Conservation (phyloP, 768 basidiomycete species). For the Hydnomerulius pinastri region DNA sequence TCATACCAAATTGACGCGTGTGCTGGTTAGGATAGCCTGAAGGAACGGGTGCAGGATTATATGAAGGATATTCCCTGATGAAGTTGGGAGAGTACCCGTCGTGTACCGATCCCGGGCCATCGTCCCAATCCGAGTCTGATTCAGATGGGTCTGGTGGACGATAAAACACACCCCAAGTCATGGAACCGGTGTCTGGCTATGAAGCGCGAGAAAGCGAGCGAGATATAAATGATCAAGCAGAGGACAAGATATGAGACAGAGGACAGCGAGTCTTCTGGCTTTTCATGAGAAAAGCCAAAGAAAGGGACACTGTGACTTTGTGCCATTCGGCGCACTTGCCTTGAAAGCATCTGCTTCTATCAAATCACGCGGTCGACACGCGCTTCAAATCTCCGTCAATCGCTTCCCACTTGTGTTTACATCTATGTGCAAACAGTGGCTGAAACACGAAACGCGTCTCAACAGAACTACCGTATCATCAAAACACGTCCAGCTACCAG, state of each 20-base stretch:
- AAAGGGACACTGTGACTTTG: no score
- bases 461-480: no score
- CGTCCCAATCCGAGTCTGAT: not conserved
- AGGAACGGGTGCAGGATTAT: not conserved
- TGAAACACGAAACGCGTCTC: not conserved
- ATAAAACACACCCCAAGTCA: constrained; percentile 17
- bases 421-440: not conserved
- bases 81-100: constrained; percentile 3
- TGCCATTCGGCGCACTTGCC: not conserved
- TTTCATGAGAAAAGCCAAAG: no score
- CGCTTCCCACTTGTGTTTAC: not conserved
- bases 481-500: not conserved
- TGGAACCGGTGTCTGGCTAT: constrained; percentile 10
- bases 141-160: constrained; percentile 10
- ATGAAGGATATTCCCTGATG: constrained; percentile 5
- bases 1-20: not conserved
- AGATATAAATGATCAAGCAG: not conserved
- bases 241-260: no score
- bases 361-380: no score
- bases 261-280: no score
- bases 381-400: not conserved
- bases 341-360: not conserved
- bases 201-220: not conserved
- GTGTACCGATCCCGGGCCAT: not conserved
- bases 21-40: not conserved